Evolutionary conservation across 1,284 basidiomycete genomes (phyloP), one percentile per base, ranked within the genome.

Genomic region (Cutaneotrichosporon cutaneum): DNA sequence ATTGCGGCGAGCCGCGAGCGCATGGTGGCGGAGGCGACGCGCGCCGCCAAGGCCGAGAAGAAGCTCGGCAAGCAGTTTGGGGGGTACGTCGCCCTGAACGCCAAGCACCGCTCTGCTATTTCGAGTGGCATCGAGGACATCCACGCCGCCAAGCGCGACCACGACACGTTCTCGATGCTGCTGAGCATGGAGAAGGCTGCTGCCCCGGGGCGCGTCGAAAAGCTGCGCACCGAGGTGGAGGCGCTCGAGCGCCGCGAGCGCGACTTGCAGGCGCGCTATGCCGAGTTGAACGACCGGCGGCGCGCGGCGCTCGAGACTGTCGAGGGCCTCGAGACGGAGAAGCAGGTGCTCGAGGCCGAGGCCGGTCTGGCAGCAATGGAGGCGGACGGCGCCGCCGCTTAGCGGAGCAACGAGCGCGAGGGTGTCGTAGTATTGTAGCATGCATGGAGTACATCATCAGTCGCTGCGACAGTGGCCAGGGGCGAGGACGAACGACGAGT

Each of bases 41-140:
- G 89, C 72, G 89, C 90, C 0, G 80, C 85, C 45, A 99, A 98
- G 81, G 78, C 85, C 5, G 96, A 99, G 82, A 97, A 95, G 85
- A 94, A 93, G 78, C 85, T 99, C 21, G 85, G 82, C 14, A 87
- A 95, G 67, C 85, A 87, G 24, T 84, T 99, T 8, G 94, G 94
- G 45, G 96, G 96, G 3, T 99, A 99, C 79, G 86, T 91, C 72
- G 85, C 85, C 42, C 86, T 95, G 16, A 88, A 88, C 47, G 84
- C 84, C 68, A 85, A 86, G 48, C 83, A 95, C 8, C 81, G 83
- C 16, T 86, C 86, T 71, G 85, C 88, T 8, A 81, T 95, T 42
- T 80, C 80, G 1, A 85, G 86, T 45, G 85, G 87, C 0, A 90
- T 90, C 72, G 85, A 85, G 44, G 88, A 89, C 67, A 81, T 93